Evolutionary conservation across 2,329 filamentous ascomycete species (phyloP).

Genomic region (Apiospora phragmitis): DNA sequence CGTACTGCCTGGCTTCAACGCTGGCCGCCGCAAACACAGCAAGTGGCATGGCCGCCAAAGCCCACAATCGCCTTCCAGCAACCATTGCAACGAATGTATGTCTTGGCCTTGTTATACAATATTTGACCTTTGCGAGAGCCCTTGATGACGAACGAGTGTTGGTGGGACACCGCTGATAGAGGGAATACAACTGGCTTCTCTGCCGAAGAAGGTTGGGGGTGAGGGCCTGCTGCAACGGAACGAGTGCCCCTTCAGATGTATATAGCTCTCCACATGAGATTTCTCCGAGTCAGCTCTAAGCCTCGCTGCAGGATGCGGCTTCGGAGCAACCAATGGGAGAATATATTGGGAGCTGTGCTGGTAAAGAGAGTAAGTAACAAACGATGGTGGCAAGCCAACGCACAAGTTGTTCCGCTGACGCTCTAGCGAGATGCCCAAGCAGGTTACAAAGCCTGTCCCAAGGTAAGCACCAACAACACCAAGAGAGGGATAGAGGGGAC

Average conservation of each 20-base stretch:
- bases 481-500: conserved; percentile 18
- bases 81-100: conserved; percentile 5
- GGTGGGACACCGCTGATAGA: background rate
- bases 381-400: conserved; percentile 15
- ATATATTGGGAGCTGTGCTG: background rate
- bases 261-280: conserved; percentile 1
- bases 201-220: background rate
- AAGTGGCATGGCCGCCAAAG: conserved; percentile 23
- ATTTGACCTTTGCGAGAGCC: background rate
- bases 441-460: conserved; percentile 4
- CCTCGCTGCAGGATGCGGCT: background rate
- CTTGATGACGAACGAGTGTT: background rate
- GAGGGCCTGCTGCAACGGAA: conserved; percentile 8
- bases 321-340: conserved; percentile 1
- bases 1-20: background rate
- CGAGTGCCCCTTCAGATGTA: conserved; percentile 2
- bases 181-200: background rate
- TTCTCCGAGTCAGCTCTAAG: conserved; percentile 7
- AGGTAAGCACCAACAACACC: conserved; percentile 15
- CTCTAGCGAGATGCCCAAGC: background rate
- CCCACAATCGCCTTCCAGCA: conserved; percentile 19
- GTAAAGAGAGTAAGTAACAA: conserved; percentile 10
- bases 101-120: background rate
- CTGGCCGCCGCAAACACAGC: conserved; percentile 17
- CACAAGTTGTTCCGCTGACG: conserved; percentile 1